A percentile compares a stretch with the other conserved stretches of the same genome.
Evolutionary conservation across 1,284 basidiomycete species (phyloP).

Genomic region (Melampsora larici-populina): DNA sequence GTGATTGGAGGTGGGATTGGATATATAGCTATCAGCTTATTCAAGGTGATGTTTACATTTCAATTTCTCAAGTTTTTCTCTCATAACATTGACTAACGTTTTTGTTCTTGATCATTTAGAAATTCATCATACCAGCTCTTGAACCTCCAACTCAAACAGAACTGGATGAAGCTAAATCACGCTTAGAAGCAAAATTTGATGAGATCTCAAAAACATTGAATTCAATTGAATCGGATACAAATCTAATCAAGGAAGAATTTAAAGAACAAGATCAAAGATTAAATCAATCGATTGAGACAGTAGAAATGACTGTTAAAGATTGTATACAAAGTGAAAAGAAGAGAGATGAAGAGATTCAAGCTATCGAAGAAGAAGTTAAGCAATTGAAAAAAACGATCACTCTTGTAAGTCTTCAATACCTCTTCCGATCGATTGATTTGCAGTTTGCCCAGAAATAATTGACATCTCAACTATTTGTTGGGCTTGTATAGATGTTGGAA

Average conservation of each 20-base stretch:
- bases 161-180: constrained; percentile 32
- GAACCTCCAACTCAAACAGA: constrained; percentile 34
- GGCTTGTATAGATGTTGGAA: not conserved
- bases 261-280: constrained; percentile 17
- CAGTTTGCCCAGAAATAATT: not conserved
- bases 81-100: too few species aligned
- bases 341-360: constrained; percentile 31
- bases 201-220: constrained; percentile 16
- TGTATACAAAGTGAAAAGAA: constrained; percentile 25
- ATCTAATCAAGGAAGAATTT: constrained; percentile 24
- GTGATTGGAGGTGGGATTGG: constrained; percentile 34
- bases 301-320: constrained; percentile 23
- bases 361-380: constrained; percentile 19
- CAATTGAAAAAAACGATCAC: constrained; percentile 9
- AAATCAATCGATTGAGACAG: constrained; percentile 24
- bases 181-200: constrained; percentile 37
- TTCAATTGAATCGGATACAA: constrained; percentile 15
- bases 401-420: constrained; percentile 12
- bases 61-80: not conserved
- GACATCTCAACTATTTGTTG: not conserved
- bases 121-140: constrained; percentile 28
- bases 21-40: constrained; percentile 30
- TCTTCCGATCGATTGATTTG: not conserved
- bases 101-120: not conserved
- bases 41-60: constrained; percentile 6